A percentile compares a stretch with the other conserved stretches of the same genome.
Evolutionary conservation across 129 eudicot genomes (phyloP).

Genomic region (Pittosporum tobira): DNA sequence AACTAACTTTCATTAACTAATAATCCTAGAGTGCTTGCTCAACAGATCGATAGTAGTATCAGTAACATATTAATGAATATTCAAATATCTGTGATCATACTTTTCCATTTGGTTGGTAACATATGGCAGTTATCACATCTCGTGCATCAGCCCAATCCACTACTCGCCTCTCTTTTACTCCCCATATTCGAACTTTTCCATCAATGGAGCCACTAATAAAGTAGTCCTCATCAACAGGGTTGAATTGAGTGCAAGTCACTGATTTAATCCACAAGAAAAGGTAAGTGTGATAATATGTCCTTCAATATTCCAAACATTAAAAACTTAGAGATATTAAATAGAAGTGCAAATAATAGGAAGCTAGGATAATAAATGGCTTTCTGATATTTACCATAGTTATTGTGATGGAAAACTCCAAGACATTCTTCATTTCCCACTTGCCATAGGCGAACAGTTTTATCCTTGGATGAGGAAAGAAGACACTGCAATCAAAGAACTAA

Average conservation of each 20-base stretch:
- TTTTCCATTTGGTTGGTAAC: slow-evolving; percentile 47
- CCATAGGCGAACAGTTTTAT: slow-evolving; percentile 78
- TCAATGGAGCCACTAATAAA: slow-evolving; percentile 56
- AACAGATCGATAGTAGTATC: background rate
- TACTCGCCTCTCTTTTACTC: slow-evolving; percentile 32
- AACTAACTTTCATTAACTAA: background rate
- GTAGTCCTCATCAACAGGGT: slow-evolving; percentile 41
- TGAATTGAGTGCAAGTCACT: slow-evolving; percentile 81
- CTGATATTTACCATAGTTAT: slow-evolving; percentile 44
- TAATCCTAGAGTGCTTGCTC: background rate
- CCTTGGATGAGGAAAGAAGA: slow-evolving; percentile 72
- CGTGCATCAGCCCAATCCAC: slow-evolving; percentile 42
- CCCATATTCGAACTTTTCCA: slow-evolving; percentile 59
- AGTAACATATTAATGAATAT: background rate
- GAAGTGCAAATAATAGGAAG: background rate
- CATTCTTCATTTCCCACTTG: slow-evolving; percentile 46
- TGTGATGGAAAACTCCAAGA: slow-evolving; percentile 53
- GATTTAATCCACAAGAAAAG: slow-evolving; percentile 11
- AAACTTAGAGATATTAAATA: background rate
- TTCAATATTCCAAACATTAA: background rate
- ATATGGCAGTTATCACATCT: slow-evolving; percentile 42
- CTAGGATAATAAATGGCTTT: background rate
- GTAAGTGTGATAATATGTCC: background rate
- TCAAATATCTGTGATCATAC: slow-evolving; percentile 7
- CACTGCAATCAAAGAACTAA: slow-evolving; percentile 23